Evolutionary conservation across 768 basidiomycete genomes (phyloP), one percentile per base, ranked within the genome.

Genomic region (Jaapia argillacea): DNA sequence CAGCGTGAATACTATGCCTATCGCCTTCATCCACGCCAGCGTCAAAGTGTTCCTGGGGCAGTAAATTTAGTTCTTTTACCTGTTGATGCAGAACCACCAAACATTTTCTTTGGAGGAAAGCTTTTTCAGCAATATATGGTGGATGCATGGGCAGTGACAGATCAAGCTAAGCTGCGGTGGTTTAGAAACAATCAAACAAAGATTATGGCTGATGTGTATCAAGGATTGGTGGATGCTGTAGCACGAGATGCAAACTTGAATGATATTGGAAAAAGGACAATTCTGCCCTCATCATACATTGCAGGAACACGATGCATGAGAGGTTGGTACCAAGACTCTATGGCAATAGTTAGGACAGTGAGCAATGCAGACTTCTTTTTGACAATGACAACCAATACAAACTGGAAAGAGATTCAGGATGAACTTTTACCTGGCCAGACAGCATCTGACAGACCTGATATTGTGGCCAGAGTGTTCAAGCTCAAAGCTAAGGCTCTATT

Each of bases 321-420:
- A 0, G 65, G 71, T 40, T 50, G 54, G 0, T 68, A 61, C 26
- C 69, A 75, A 23, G 72, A 76, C 45, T 52, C 69, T 0, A 57
- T 77, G 57, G 71, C 75, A 0, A 57, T 79, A 21, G 63, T 59
- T 6, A 50, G 64, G 0, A 51, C 59, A 27, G 68, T 52, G 36
- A 47, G 49, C 1, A 66, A 63, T 5, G 53, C 64, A 6, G 69
- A 75, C 39, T 47, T 76, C 1, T 77, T 77, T 36, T 43, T 77
- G 0, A 79, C 73, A 0, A 65, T 76, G 58, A 78, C 74, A 6
- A 58, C 63, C 5, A 79, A 77, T 58, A 69, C 71, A 1, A 38
- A 55, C 0, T 79, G 76, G 76, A 53, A 53, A 1, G 74, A 78
- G 41, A 62, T 77, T 16, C 27, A 43, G 0, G 31, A 50, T 0